A percentile compares a stretch with the other conserved stretches of the same genome.
Conservation (phyloP, 441 rosid genomes). For the Pelargonium fulgidum region DNA sequence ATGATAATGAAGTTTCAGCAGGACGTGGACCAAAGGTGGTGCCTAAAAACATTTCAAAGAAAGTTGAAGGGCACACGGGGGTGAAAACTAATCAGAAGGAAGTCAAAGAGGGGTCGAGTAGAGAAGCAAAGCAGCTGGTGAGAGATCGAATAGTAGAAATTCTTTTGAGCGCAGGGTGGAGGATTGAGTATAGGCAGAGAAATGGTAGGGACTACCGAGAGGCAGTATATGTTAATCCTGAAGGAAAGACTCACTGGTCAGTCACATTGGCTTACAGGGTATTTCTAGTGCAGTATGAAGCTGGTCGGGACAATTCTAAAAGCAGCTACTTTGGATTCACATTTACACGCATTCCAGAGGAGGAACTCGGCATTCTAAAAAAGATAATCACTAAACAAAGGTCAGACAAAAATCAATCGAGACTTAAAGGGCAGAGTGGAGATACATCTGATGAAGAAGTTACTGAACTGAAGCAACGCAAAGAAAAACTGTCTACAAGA, state of each 20-base stretch:
- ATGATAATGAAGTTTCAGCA: slow-evolving; percentile 6
- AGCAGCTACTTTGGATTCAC: slow-evolving; percentile 38
- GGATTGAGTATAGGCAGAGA: slow-evolving; percentile 68
- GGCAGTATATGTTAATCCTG: slow-evolving; percentile 91
- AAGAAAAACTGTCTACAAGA: slow-evolving; percentile 27
- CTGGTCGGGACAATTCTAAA: slow-evolving; percentile 28
- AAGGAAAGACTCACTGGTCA: slow-evolving; percentile 94
- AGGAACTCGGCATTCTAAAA: slow-evolving; percentile 54
- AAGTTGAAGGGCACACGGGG: slow-evolving; percentile 20
- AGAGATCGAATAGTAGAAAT: slow-evolving; percentile 62
- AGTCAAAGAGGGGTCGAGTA: slow-evolving; percentile 27
- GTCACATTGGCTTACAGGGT: slow-evolving; percentile 73
- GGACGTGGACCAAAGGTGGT: slow-evolving; percentile 11
- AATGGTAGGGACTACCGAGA: slow-evolving; percentile 48
- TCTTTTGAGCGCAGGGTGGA: slow-evolving; percentile 87
- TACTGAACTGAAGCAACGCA: slow-evolving; percentile 13
- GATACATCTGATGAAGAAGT: slow-evolving; percentile 24
- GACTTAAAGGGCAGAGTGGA: slow-evolving; percentile 13
- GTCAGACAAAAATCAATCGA: slow-evolving; percentile 32
- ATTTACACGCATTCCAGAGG: slow-evolving; percentile 62
- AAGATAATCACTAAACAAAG: slow-evolving; percentile 44
- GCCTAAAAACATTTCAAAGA: slow-evolving; percentile 16
- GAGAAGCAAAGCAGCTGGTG: slow-evolving; percentile 42
- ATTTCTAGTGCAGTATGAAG: slow-evolving; percentile 52
- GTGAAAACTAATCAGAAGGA: slow-evolving; percentile 16